Base-by-base conservation (phyloP, 116 monocot genomes). In the Iris pallida region DNA sequence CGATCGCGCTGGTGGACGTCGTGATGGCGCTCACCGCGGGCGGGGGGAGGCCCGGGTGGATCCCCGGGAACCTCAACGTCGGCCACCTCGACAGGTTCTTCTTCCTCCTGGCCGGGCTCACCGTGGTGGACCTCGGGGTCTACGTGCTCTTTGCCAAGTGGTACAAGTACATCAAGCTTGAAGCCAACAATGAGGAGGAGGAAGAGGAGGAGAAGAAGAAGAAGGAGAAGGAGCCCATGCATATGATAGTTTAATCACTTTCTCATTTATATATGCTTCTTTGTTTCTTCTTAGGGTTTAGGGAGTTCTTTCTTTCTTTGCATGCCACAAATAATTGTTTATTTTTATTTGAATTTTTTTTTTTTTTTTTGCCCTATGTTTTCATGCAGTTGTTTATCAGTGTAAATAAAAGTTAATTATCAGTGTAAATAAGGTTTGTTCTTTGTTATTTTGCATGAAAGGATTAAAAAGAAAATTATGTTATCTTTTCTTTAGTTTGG, bases 51-150 rank as follows among this genome's bases (percentile, higher is more conserved):
- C 68, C 77, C 0, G 86, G 90, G 0, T 90, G 90, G 90, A 90
- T 90, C 53, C 86, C 90, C 0, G 73, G 57, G 5, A 75, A 90
- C 63, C 79, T 90, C 41, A 86, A 90, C 64, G 13, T 49, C 40
- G 86, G 86, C 4, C 90, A 77, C 66, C 74, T 90, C 3, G 90
- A 90, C 63, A 55, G 68, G 63, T 90, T 90, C 79, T 90, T 77
- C 81, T 90, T 90, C 75, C 72, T 90, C 16, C 79, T 90, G 4
- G 90, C 83, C 0, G 70, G 55, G 4, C 69, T 90, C 42, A 81
- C 86, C 0, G 71, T 54, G 2, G 64, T 71, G 8, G 77, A 90
- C 63, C 67, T 84, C 13, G 14, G 72, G 14, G 65, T 59, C 8
- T 90, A 84, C 62, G 6, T 81, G 47, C 8, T 75, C 7, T 84